Evolutionary conservation across 495 filamentous ascomycete genomes (phyloP).

Genomic region (Echria macrotheca): DNA sequence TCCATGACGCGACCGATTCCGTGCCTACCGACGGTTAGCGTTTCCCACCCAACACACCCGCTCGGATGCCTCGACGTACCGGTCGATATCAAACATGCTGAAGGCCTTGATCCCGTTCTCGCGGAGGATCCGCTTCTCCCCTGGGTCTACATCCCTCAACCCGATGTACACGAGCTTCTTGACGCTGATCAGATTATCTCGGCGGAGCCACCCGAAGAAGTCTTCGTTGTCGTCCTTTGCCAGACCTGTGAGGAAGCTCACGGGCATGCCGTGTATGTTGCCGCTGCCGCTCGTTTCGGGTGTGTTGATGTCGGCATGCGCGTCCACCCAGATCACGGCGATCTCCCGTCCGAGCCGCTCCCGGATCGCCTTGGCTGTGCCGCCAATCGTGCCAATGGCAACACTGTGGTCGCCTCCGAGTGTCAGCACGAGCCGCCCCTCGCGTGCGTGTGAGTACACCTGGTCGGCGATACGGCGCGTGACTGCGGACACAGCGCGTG

Average conservation of each 20-base stretch:
- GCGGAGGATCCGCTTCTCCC: slow-evolving; percentile 83
- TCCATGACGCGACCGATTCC: slow-evolving; percentile 96
- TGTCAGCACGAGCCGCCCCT: slow-evolving; percentile 85
- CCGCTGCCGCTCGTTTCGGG: slow-evolving; percentile 85
- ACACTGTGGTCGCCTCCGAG: slow-evolving; percentile 96
- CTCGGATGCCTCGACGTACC: slow-evolving; percentile 40
- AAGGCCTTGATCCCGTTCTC: slow-evolving; percentile 92
- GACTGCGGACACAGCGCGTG: slow-evolving; percentile 81
- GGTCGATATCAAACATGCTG: slow-evolving; percentile 97
- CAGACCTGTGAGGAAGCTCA: slow-evolving; percentile 83
- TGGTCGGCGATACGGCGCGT: slow-evolving; percentile 73
- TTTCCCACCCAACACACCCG: slow-evolving; percentile 12
- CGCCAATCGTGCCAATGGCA: slow-evolving; percentile 86
- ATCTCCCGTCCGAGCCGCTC: slow-evolving; percentile 78
- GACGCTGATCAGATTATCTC: slow-evolving; percentile 52
- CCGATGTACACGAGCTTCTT: slow-evolving; percentile 97
- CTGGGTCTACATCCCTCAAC: slow-evolving; percentile 82
- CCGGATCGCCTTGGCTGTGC: slow-evolving; percentile 74
- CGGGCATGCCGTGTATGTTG: slow-evolving; percentile 98
- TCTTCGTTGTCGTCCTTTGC: slow-evolving; percentile 66
- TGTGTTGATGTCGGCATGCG: slow-evolving; percentile 95
- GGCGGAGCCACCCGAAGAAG: slow-evolving; percentile 82
- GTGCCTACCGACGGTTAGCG: slow-evolving; percentile 45
- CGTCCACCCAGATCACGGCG: slow-evolving; percentile 97
- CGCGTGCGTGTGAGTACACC: slow-evolving; percentile 78